Evolutionary conservation across 257 asterid genomes (phyloP).

Genomic region (Solanum corneliomulleri): DNA sequence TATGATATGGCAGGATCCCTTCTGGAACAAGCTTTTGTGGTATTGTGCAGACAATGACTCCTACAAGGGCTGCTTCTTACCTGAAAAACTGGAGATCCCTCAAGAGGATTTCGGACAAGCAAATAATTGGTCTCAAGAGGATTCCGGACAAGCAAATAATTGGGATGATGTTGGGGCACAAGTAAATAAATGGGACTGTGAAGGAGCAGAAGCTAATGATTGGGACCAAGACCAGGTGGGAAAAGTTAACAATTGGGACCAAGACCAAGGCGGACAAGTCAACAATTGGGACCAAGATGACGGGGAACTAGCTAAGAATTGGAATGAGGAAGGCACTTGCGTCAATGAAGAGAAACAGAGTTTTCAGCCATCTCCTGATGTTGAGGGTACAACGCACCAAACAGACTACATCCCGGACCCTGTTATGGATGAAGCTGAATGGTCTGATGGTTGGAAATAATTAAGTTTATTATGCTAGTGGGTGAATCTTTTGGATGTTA

Average conservation of each 20-base stretch:
- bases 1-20: slow-evolving; percentile 45
- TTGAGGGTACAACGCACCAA: slow-evolving; percentile 1
- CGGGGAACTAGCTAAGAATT: neutral
- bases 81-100: slow-evolving; percentile 25
- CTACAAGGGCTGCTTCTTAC: slow-evolving; percentile 86
- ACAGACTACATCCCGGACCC: slow-evolving; percentile 4
- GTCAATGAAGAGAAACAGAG: neutral
- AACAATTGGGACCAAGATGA: neutral
- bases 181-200: neutral
- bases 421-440: slow-evolving; percentile 20
- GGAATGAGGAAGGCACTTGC: neutral
- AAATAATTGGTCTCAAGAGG: slow-evolving; percentile 2
- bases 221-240: neutral
- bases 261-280: neutral
- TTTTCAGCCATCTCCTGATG: slow-evolving; percentile 4
- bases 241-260: neutral
- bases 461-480: neutral
- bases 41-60: slow-evolving; percentile 68
- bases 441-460: slow-evolving; percentile 30
- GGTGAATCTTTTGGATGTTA: neutral
- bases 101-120: slow-evolving; percentile 7
- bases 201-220: neutral
- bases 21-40: slow-evolving; percentile 85
- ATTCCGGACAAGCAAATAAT: neutral
- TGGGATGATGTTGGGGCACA: neutral